These are phyloP conservation scores for Corchorus capsularis DNA, from an alignment of 345 rosid species.

Conservation along the genomic window DNA sequence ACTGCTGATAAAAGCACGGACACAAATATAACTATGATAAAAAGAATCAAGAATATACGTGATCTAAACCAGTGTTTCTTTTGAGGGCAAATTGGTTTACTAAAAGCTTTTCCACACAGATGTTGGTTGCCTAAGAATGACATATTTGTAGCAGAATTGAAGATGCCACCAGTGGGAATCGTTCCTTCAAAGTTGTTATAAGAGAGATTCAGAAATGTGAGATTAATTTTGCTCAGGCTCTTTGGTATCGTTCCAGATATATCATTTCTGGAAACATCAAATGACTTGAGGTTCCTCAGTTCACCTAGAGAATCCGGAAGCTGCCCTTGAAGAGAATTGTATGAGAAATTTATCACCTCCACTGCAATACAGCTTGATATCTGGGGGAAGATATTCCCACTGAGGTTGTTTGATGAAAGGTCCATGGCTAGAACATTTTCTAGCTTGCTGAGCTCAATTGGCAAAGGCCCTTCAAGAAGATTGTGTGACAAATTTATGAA, in stretches of 20 bases:
- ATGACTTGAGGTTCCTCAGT: conserved; percentile 42
- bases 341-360: conserved; percentile 39
- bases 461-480: conserved; percentile 48
- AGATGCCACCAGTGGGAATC: conserved; percentile 54
- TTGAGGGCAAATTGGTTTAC: conserved; percentile 30
- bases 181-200: conserved; percentile 45
- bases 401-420: conserved; percentile 50
- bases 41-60: conserved; percentile 32
- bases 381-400: conserved; percentile 44
- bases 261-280: conserved; percentile 49
- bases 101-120: conserved; percentile 42
- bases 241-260: conserved; percentile 49
- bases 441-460: conserved; percentile 55
- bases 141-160: conserved; percentile 31
- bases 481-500: conserved; percentile 52
- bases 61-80: conserved; percentile 35
- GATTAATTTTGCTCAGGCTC: conserved; percentile 41
- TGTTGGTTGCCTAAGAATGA: conserved; percentile 46
- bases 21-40: conserved; percentile 27
- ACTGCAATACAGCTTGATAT: conserved; percentile 48
- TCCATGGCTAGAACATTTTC: conserved; percentile 56
- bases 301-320: conserved; percentile 52
- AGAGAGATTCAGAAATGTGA: conserved; percentile 51
- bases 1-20: conserved; percentile 30
- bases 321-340: conserved; percentile 45